Conservation (phyloP, 2,329 filamentous ascomycete genomes). For the Thielaviopsis cerberus region DNA sequence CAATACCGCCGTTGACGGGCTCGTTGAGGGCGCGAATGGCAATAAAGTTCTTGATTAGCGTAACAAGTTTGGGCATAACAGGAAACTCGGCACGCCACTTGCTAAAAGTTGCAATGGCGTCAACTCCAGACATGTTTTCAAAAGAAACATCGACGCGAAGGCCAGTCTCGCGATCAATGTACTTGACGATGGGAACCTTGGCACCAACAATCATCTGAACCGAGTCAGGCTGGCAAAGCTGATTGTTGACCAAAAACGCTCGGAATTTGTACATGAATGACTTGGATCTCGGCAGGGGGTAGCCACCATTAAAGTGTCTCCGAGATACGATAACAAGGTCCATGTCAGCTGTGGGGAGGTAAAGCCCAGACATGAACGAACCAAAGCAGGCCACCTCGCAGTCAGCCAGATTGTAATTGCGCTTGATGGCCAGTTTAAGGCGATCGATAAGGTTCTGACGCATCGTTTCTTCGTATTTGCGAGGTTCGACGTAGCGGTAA, state of each 20-base stretch:
- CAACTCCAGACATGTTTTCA: conserved; percentile 69
- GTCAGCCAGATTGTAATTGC: conserved; percentile 32
- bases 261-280: conserved; percentile 43
- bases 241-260: conserved; percentile 34
- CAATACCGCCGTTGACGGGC: conserved; percentile 75
- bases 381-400: conserved; percentile 61
- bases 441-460: conserved; percentile 55
- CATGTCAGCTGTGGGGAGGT: conserved; percentile 65
- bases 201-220: conserved; percentile 55
- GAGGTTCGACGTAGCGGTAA: conserved; percentile 65
- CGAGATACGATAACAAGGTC: conserved; percentile 63
- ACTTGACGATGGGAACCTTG: conserved; percentile 85
- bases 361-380: conserved; percentile 75
- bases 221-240: conserved; percentile 37
- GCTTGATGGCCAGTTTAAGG: conserved; percentile 40
- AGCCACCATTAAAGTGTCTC: conserved; percentile 35
- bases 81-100: conserved; percentile 65
- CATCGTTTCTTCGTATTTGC: conserved; percentile 56
- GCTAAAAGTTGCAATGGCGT: conserved; percentile 63
- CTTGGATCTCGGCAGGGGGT: conserved; percentile 30
- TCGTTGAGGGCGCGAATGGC: conserved; percentile 82
- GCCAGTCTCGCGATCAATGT: conserved; percentile 56
- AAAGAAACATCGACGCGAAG: conserved; percentile 87
- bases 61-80: conserved; percentile 69
- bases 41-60: conserved; percentile 81